phyloP scores from a whole-genome alignment of 345 rosid genomes.

The Alliaria petiolata region DNA sequence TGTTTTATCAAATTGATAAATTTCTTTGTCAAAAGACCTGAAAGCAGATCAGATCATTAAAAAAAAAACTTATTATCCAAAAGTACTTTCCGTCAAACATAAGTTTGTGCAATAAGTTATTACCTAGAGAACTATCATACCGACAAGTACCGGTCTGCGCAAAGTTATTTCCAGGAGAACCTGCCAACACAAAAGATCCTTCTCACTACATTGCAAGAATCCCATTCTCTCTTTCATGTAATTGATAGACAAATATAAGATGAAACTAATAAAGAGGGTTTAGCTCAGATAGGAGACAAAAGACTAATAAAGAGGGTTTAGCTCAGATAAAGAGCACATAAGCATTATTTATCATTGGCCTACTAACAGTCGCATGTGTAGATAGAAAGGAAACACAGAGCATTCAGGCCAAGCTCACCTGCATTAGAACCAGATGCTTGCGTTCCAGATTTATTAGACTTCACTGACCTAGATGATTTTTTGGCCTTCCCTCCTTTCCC shows the following conservation, averaged over 20 bases:
- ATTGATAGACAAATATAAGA: too few species aligned
- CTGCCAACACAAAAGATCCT: slow-evolving; percentile 49
- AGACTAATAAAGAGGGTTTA: too few species aligned
- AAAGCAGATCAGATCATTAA: slow-evolving; percentile 13
- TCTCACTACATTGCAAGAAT: slow-evolving; percentile 15
- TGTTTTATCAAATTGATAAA: too few species aligned
- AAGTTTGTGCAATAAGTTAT: slow-evolving; percentile 11
- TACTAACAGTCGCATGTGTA: not conserved
- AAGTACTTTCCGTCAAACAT: not conserved
- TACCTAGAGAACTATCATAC: slow-evolving; percentile 98
- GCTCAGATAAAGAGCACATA: too few species aligned
- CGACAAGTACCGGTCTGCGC: slow-evolving; percentile 87
- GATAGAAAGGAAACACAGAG: not conserved
- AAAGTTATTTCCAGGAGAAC: slow-evolving; percentile 83
- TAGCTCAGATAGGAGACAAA: slow-evolving; percentile 1
- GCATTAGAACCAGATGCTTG: slow-evolving; percentile 60
- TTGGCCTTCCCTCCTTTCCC: too few species aligned
- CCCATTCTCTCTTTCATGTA: too few species aligned
- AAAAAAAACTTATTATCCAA: not conserved
- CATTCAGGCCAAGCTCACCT: slow-evolving; percentile 50
- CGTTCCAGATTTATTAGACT: slow-evolving; percentile 54
- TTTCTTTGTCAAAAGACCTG: slow-evolving; percentile 97
- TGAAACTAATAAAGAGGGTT: not conserved
- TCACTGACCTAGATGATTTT: slow-evolving; percentile 57
- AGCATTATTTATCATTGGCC: not conserved